Evolutionary conservation across 257 asterid genomes (phyloP).

Genomic region (Voacanga thouarsii): DNA sequence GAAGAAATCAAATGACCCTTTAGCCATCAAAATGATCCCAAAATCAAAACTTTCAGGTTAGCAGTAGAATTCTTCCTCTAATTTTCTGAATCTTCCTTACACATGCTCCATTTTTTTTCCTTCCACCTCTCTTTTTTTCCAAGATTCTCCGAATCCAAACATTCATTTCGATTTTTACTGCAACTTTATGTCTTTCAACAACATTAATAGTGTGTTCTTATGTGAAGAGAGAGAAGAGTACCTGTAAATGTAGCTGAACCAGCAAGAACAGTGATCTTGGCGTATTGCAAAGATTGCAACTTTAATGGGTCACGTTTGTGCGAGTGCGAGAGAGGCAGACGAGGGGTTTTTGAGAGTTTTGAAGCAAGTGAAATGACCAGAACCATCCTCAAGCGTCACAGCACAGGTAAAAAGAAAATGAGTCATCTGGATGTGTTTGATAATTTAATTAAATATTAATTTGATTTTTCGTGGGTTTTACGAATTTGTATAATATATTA

Average conservation of each 20-base stretch:
- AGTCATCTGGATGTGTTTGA: too few species aligned
- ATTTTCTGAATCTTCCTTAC: neutral
- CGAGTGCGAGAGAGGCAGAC: neutral
- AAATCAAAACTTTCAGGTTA: neutral
- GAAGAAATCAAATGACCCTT: neutral
- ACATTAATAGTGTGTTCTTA: neutral
- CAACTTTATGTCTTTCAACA: neutral
- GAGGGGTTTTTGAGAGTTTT: neutral
- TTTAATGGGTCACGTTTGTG: neutral
- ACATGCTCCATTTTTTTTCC: neutral
- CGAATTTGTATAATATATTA: too few species aligned
- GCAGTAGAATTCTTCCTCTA: neutral
- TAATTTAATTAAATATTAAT: too few species aligned
- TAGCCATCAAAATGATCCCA: neutral
- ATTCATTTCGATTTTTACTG: neutral
- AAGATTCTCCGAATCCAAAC: neutral
- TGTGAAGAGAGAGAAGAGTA: neutral
- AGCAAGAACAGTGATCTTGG: neutral
- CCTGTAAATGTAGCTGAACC: neutral
- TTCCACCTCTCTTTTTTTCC: neutral
- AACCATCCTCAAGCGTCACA: neutral
- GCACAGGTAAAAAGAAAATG: too few species aligned
- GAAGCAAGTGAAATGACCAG: slow-evolving; percentile 9
- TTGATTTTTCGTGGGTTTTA: too few species aligned
- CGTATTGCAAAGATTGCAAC: neutral